Base-by-base conservation (phyloP, 805 yeast genomes). In the Yamadazyma olivae region DNA sequence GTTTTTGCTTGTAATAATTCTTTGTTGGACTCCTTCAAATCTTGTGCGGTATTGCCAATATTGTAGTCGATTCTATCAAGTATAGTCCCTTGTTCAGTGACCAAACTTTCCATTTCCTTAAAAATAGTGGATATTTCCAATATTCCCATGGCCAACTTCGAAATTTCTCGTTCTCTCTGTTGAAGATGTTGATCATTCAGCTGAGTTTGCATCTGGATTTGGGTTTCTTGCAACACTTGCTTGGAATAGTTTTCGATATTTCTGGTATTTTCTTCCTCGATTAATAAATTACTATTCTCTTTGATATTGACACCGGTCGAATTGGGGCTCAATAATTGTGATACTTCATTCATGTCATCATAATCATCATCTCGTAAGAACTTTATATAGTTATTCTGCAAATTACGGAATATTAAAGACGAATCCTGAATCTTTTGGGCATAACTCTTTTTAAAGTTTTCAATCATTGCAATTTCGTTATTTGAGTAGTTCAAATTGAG, bases 1-100 rank as follows among this genome's bases (percentile, higher is more conserved):
- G 67, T 61, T 30, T 83, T 80, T 0, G 97, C 97, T 47, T 79
- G 72, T 7, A 72, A 67, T 42, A 93, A 65, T 60, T 93, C 93
- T 42, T 77, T 76, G 41, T 85, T 86, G 0, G 97, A 93, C 25
- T 71, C 73, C 50, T 81, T 78, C 40, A 91, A 74, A 45, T 88
- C 83, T 23, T 77, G 77, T 2, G 77, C 82, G n/a, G 95, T 83
- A 41, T 79, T 80, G 42, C 83, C 83, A 40, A 93, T 64, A 54
- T 93, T 93, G 57, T 91, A 93, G 59, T 91, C 99, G 38, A 93
- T 91, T 47, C 97, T 69, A 60, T 93, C 99, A 41, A 93, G 70
- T 29, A 93, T 74, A 0, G 96, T 87, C 1, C 99, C 99, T 61
- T 93, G 99, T 52, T 93, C 98, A 38, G 93, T 83, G 28, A 93